Base-by-base conservation (phyloP, 2,329 filamentous ascomycete genomes). In the Fusarium subglutinans region DNA sequence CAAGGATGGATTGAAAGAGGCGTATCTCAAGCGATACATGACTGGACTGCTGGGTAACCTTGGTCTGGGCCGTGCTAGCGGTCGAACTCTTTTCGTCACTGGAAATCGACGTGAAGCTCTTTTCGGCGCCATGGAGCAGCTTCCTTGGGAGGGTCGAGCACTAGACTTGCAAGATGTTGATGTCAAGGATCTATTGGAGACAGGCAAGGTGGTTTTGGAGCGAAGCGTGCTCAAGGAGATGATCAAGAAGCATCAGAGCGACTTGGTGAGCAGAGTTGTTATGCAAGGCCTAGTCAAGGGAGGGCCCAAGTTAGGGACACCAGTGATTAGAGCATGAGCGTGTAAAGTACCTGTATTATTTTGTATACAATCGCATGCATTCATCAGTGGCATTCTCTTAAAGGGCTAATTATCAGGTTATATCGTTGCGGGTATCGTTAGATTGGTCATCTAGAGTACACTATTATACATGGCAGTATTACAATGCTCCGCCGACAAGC, bases 161-260 rank as follows among this genome's bases (percentile, higher is more conserved):
- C 85, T 95, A 76, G 88, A 90, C 65, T 86, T 92, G 67, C 85
- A 88, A n/a, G 93, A 97, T 72, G 94, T 99, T 41, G 96, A 98
- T 83, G 94, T 99, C 72, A 99, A 98, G 89, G 94, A 98, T 82
- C 83, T 99, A 73, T 84, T 99, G 75, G 94, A 96, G 85, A 91
- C 92, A 61, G 93, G 93, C 61, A 91, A 95, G 79, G 86, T 99
- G 69, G 91, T 99, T 69, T 90, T 99, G 78, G 96, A 99, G 88
- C 90, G 93, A 81, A 84, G 86, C 47, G 96, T 96, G 41, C 86
- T 99, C 79, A 88, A 91, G 82, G 88, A 90, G 81, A 90, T 98
- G 80, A 88, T 98, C 78, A 84, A 87, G 80, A 84, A 87, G 75
- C 95, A 97, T 79, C 88, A 92, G 85, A 92, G 89, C 79, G 92